Conservation (phyloP, 768 basidiomycete species). For the Boletus rubescentipes region DNA sequence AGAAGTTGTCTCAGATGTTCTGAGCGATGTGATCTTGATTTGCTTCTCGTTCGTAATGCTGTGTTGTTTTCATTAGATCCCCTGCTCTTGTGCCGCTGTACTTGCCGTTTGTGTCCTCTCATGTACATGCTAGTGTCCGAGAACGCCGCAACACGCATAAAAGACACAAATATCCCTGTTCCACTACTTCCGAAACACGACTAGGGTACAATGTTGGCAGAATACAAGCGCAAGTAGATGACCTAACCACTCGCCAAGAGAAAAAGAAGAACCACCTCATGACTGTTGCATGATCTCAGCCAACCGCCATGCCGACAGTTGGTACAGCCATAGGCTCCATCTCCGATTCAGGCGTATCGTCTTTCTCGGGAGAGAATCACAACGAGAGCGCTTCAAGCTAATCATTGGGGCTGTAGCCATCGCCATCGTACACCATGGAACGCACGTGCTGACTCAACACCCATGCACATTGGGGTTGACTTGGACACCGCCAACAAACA, state of each 20-base stretch:
- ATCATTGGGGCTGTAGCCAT: constrained; percentile 3
- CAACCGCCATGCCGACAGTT: not conserved
- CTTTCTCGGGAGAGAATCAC: not conserved
- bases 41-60: not conserved
- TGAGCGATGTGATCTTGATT: constrained; percentile 6
- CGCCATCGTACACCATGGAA: constrained; percentile 11
- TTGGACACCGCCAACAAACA: constrained; percentile 15
- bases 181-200: not conserved
- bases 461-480: constrained; percentile 18
- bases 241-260: not conserved
- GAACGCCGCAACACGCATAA: not conserved
- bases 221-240: not conserved
- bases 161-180: not conserved
- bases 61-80: not conserved
- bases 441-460: constrained; percentile 2
- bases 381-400: constrained; percentile 23
- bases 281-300: not conserved
- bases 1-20: constrained; percentile 18
- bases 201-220: not conserved
- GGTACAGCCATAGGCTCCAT: not conserved
- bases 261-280: not conserved
- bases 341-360: not conserved
- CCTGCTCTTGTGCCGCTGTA: not conserved
- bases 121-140: not conserved
- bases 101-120: not conserved